Evolutionary conservation across 2,329 filamentous ascomycete species (phyloP).

Genomic region (Fusarium sp.): DNA sequence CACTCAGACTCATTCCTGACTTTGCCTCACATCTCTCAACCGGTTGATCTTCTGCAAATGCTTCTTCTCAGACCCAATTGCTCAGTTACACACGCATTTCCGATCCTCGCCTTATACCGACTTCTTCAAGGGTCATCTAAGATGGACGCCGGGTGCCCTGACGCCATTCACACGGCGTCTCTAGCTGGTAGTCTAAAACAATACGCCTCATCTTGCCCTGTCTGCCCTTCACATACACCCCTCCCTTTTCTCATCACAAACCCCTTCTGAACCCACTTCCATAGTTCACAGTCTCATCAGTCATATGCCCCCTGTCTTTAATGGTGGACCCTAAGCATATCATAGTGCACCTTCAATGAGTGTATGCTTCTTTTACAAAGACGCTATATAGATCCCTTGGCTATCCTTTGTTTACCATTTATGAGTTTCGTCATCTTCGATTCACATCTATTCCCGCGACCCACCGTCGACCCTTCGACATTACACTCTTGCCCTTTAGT

Average conservation of each 20-base stretch:
- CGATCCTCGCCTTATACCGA: slow-evolving; percentile 8
- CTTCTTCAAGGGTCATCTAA: slow-evolving; percentile 14
- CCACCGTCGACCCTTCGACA: slow-evolving; percentile 31
- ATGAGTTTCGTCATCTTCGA: slow-evolving; percentile 43
- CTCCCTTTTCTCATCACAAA: slow-evolving; percentile 23
- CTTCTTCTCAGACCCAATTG: slow-evolving; percentile 2
- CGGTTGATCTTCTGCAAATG: slow-evolving; percentile 2
- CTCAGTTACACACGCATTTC: slow-evolving; percentile 22
- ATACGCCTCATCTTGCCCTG: slow-evolving; percentile 44
- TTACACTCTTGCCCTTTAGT: slow-evolving; percentile 20
- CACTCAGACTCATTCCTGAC: slow-evolving; percentile 33
- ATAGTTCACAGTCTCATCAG: slow-evolving; percentile 38
- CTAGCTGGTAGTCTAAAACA: slow-evolving; percentile 38
- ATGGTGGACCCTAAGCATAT: slow-evolving; percentile 40
- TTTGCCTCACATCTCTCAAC: slow-evolving; percentile 32
- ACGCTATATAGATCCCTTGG: slow-evolving; percentile 44
- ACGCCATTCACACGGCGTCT: slow-evolving; percentile 39
- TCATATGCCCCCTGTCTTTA: slow-evolving; percentile 39
- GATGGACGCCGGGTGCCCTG: slow-evolving; percentile 25
- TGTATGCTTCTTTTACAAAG: slow-evolving; percentile 34
- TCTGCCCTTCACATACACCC: slow-evolving; percentile 34
- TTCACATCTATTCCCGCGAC: slow-evolving; percentile 39
- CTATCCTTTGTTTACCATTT: slow-evolving; percentile 38
- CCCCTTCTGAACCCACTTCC: slow-evolving; percentile 23
- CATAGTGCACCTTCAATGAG: slow-evolving; percentile 22